A percentile compares a stretch with the other conserved stretches of the same genome.
Evolutionary conservation across 805 yeast species (phyloP).

Genomic region (Spathaspora boniae): DNA sequence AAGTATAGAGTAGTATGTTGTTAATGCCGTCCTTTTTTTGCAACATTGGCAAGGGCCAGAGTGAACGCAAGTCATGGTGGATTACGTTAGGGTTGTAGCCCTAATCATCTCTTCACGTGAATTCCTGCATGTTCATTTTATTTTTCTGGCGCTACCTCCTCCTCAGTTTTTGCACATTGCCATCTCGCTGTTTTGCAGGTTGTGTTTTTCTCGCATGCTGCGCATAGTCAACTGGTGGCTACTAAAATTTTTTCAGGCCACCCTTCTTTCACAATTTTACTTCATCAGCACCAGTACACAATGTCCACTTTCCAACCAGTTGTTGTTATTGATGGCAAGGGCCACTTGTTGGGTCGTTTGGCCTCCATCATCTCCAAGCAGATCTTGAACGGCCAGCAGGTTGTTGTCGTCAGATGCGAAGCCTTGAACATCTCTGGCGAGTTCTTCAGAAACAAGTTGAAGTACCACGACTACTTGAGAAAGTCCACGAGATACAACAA

Average conservation of each 20-base stretch:
- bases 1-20: background rate
- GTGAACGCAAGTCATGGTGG: background rate
- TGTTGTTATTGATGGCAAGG: slow-evolving; percentile 99
- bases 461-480: slow-evolving; percentile 99
- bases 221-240: no score
- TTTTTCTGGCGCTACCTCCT: no score
- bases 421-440: slow-evolving; percentile 99
- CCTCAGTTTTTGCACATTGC: background rate
- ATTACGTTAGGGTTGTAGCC: slow-evolving; percentile 2
- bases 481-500: slow-evolving; percentile 99
- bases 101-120: background rate
- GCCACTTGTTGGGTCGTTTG: slow-evolving; percentile 99
- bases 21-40: background rate
- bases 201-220: no score
- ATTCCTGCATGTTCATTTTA: no score
- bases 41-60: background rate
- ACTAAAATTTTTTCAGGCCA: background rate
- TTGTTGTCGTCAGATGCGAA: slow-evolving; percentile 96
- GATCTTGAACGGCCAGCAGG: slow-evolving; percentile 95
- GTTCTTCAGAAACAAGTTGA: slow-evolving; percentile 99
- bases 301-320: slow-evolving; percentile 55
- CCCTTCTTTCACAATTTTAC: background rate
- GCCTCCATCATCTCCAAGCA: slow-evolving; percentile 99
- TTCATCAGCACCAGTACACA: slow-evolving; percentile 3
- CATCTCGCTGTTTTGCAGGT: slow-evolving; percentile 2